These are phyloP conservation scores for Dothistroma septosporum DNA, from an alignment of 2,329 filamentous ascomycete species.

Conservation along the genomic window DNA sequence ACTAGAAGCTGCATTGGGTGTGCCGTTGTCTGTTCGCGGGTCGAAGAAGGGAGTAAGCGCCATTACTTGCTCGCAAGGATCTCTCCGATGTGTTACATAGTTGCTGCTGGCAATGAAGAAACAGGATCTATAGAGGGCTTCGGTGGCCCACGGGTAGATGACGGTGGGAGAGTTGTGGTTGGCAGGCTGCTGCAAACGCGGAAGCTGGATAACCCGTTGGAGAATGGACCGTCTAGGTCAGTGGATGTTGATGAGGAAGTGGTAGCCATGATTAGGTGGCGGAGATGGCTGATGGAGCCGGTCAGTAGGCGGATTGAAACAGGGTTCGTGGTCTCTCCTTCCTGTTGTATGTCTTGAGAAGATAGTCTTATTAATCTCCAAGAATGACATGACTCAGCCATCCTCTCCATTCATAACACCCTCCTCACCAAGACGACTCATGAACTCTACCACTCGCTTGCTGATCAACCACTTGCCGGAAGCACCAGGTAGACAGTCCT, in stretches of 20 bases:
- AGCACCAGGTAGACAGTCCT: constrained; percentile 30
- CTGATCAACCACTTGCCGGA: constrained; percentile 41
- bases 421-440: constrained; percentile 35
- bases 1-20: not conserved
- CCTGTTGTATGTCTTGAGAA: not conserved
- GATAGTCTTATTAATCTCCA: not conserved
- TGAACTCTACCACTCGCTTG: constrained; percentile 38
- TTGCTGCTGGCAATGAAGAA: too few species aligned
- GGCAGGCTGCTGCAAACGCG: not conserved
- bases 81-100: too few species aligned
- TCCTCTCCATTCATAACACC: constrained; percentile 33
- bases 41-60: too few species aligned
- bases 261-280: not conserved
- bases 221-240: not conserved
- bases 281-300: not conserved
- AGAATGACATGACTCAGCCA: not conserved
- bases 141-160: too few species aligned
- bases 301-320: not conserved
- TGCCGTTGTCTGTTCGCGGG: too few species aligned
- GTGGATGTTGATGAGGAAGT: not conserved
- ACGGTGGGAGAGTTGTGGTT: too few species aligned
- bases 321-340: too few species aligned
- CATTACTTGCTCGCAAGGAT: too few species aligned
- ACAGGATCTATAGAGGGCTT: too few species aligned
- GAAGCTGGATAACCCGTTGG: not conserved